These are phyloP conservation scores for Ascosphaera aggregata DNA, from an alignment of 2,329 filamentous ascomycete genomes.

Conservation along the genomic window DNA sequence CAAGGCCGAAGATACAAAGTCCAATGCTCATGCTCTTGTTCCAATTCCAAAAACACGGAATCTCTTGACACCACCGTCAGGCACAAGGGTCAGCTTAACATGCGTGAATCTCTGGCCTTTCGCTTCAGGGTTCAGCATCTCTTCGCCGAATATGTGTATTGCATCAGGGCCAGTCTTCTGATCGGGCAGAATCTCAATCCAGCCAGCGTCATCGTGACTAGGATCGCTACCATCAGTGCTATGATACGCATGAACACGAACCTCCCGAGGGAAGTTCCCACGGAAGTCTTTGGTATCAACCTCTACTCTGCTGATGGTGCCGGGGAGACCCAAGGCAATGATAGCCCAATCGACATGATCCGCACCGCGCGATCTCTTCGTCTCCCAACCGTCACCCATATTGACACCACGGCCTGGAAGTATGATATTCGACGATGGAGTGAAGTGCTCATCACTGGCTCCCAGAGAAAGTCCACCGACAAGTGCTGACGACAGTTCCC, in stretches of 20 bases:
- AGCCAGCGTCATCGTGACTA: slow-evolving; percentile 13
- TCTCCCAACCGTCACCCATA: slow-evolving; percentile 24
- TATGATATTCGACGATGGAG: slow-evolving; percentile 17
- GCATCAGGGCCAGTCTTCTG: slow-evolving; percentile 17
- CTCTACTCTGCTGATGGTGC: slow-evolving; percentile 15
- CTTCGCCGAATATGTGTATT: slow-evolving; percentile 18
- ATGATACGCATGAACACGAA: slow-evolving; percentile 16
- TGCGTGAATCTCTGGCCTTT: slow-evolving; percentile 49
- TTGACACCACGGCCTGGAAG: slow-evolving; percentile 21
- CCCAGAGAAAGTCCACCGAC: slow-evolving; percentile 17
- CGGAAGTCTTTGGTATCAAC: slow-evolving; percentile 23
- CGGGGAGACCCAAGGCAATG: slow-evolving; percentile 17
- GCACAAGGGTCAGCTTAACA: slow-evolving; percentile 78
- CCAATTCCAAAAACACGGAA: slow-evolving; percentile 52
- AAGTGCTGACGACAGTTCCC: slow-evolving; percentile 20
- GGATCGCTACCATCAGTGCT: slow-evolving; percentile 8
- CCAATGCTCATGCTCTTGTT: slow-evolving; percentile 1
- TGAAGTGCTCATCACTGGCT: slow-evolving; percentile 21
- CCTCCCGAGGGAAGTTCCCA: slow-evolving; percentile 20
- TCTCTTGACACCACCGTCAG: slow-evolving; percentile 80
- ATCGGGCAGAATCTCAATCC: slow-evolving; percentile 15
- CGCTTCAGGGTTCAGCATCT: slow-evolving; percentile 30
- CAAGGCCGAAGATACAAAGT: no score
- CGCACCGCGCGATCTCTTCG: slow-evolving; percentile 15
- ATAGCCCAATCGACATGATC: slow-evolving; percentile 21